phyloP scores from a whole-genome alignment of 2,329 filamentous ascomycete genomes.

The Claviceps spartinae region DNA sequence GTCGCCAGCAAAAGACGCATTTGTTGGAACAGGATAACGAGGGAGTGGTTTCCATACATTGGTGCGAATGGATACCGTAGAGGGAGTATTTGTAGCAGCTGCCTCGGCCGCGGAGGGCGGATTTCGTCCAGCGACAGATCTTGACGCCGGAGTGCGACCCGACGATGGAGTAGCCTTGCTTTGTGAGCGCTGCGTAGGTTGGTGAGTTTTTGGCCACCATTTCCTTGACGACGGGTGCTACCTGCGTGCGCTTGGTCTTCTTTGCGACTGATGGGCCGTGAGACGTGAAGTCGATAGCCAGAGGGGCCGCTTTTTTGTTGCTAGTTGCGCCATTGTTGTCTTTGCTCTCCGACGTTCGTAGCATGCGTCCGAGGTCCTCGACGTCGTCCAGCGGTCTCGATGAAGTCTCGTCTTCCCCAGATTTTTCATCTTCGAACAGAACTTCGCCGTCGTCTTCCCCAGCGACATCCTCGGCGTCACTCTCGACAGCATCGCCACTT shows the following conservation, averaged over 20 bases:
- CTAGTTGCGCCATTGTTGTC: constrained; percentile 17
- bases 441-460: constrained; percentile 45
- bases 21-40: constrained; percentile 96
- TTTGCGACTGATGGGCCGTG: constrained; percentile 36
- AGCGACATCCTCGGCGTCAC: constrained; percentile 58
- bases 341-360: constrained; percentile 33
- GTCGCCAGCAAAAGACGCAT: constrained; percentile 97
- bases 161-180: constrained; percentile 92
- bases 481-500: constrained; percentile 74
- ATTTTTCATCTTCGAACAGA: constrained; percentile 28
- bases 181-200: constrained; percentile 78
- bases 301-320: constrained; percentile 25
- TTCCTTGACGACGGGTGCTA: constrained; percentile 50
- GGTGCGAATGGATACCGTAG: constrained; percentile 90
- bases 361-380: constrained; percentile 64
- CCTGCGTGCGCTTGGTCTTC: constrained; percentile 29
- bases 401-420: constrained; percentile 19
- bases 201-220: constrained; percentile 92
- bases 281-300: constrained; percentile 81
- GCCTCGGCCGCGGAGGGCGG: constrained; percentile 78
- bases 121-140: constrained; percentile 98
- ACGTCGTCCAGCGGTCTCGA: constrained; percentile 53
- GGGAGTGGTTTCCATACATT: constrained; percentile 96
- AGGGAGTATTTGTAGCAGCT: constrained; percentile 98
- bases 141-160: constrained; percentile 94